A percentile compares a stretch with the other conserved stretches of the same genome.
These are phyloP conservation scores for Venturia aucupariae DNA, from an alignment of 2,329 filamentous ascomycete genomes.

Conservation along the genomic window DNA sequence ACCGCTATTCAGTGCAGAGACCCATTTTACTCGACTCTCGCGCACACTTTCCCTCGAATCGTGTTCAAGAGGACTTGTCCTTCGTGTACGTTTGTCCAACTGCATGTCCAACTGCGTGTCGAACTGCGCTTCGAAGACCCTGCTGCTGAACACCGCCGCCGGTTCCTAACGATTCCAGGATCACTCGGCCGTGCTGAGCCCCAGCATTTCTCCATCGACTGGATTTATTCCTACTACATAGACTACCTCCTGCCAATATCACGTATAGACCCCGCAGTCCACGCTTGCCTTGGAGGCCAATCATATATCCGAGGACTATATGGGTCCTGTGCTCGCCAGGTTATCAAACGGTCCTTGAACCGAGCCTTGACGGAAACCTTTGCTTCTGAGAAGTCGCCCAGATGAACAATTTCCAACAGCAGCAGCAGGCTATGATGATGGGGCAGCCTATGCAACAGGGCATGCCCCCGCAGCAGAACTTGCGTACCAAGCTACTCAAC, in stretches of 20 bases:
- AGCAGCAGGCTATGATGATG: slow-evolving; percentile 10
- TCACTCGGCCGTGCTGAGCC: neutral
- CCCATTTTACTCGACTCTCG: neutral
- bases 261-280: neutral
- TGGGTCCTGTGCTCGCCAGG: neutral
- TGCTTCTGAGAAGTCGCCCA: neutral
- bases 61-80: neutral
- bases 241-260: neutral
- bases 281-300: neutral
- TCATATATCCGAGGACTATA: neutral
- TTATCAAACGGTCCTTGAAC: slow-evolving; percentile 6
- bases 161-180: neutral
- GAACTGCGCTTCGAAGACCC: neutral
- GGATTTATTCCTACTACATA: neutral
- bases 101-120: no score
- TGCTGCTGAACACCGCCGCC: neutral
- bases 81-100: neutral
- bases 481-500: neutral
- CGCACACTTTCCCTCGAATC: neutral
- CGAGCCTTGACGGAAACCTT: neutral
- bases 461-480: neutral
- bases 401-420: slow-evolving; percentile 5
- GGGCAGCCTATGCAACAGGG: slow-evolving; percentile 5
- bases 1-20: neutral
- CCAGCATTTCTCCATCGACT: neutral